These are phyloP conservation scores for Pestalotiopsis sp. DNA, from an alignment of 2,329 filamentous ascomycete genomes.

Conservation along the genomic window DNA sequence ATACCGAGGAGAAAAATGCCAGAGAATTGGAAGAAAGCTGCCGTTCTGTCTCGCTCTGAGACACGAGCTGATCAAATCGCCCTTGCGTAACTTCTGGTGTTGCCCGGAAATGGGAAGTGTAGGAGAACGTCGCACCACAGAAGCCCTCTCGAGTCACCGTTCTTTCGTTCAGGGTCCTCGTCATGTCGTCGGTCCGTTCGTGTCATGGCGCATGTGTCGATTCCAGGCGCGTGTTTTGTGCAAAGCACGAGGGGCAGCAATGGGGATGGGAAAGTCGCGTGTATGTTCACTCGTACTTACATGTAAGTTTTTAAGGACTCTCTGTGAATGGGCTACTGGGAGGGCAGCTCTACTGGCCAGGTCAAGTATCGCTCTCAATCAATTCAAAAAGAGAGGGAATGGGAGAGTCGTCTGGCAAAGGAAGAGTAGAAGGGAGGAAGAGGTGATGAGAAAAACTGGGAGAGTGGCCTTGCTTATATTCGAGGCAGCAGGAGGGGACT, in stretches of 20 bases:
- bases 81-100: not conserved
- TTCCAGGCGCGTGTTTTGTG: not conserved
- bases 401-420: conserved; percentile 32
- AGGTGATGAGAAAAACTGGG: conserved; percentile 28
- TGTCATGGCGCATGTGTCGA: not conserved
- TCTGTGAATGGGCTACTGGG: not conserved
- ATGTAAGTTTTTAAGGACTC: conserved; percentile 6
- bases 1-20: not conserved
- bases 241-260: not conserved
- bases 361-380: conserved; percentile 19
- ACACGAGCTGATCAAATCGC: not conserved
- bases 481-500: conserved; percentile 25
- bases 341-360: conserved; percentile 14
- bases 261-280: not conserved
- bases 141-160: not conserved
- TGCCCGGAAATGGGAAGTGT: not conserved
- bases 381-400: conserved; percentile 22
- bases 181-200: not conserved
- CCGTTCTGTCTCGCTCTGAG: not conserved
- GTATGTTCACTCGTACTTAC: not conserved
- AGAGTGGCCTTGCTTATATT: conserved; percentile 39
- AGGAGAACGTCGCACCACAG: not conserved
- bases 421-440: conserved; percentile 32
- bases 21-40: not conserved
- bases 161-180: not conserved